Base-by-base conservation (phyloP, 2,329 filamentous ascomycete species). In the Colletotrichum sp. region DNA sequence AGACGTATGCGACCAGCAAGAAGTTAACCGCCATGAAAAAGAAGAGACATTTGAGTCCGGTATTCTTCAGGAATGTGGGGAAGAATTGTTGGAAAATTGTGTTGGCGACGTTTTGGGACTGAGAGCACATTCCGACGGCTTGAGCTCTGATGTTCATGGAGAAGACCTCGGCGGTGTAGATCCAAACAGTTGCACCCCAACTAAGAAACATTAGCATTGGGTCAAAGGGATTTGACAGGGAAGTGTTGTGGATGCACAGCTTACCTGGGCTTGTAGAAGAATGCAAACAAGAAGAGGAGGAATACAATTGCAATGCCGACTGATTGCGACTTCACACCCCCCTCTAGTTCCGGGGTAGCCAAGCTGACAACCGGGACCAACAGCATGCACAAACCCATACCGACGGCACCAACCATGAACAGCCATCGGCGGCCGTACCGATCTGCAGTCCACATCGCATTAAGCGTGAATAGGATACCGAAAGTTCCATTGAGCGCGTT, bases 221-320 rank as follows among this genome's bases (percentile, higher is more conserved):
- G 30, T 27, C 22, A 39, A 43, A 4, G 27, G 15, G 7, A 9
- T 7, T 10, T 10, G 2, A 9, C 12, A 8, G 5, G 56, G 16
- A 7, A 7, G 5, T 58, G 27, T 9, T 3, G 2, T 10, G 1
- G 6, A 48, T 7, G 9, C 6, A 22, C 1, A 6, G 5, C 92
- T 64, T 92, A 92, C 91, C 92, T 94, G 1, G 92, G 92, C 81
- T 94, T 94, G 84, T 94, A 92, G 84, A 92, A 92, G 81, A 91
- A 88, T 25, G 91, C 91, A 77, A 93, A 93, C 6, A 93, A 82
- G 86, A 93, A 93, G 27, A 93, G 85, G 77, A 94, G 84, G 84
- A 93, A 92, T 2, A 93, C 91, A 68, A 94, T 93, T 7, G 90
- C 86, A 75, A 93, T 93, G 55, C 91, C 92, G 6, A 93, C 92